phyloP scores from a whole-genome alignment of 306 rosid genomes.

The Dalbergia oliveri region DNA sequence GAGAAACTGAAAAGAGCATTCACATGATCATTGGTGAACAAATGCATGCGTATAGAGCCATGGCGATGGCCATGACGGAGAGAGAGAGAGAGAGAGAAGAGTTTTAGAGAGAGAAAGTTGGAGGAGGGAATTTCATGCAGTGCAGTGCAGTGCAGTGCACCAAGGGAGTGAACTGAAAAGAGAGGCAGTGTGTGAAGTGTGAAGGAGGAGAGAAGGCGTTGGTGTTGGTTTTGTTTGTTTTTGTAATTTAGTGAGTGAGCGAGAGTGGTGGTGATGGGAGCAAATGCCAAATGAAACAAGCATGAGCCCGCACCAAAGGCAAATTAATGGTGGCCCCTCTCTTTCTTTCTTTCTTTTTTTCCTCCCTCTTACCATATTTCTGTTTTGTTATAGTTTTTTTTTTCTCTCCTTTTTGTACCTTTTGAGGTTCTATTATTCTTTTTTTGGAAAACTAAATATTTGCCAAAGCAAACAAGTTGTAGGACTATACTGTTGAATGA shows the following conservation, averaged over 20 bases:
- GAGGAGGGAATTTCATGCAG: constrained; percentile 41
- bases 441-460: neutral
- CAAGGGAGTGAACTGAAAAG: neutral
- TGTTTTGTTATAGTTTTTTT: neutral
- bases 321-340: neutral
- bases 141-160: neutral
- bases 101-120: neutral
- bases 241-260: neutral
- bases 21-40: neutral
- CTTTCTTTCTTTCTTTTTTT: neutral
- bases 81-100: neutral
- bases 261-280: neutral
- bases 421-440: constrained; percentile 26
- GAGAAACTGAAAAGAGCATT: neutral
- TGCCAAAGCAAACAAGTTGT: neutral
- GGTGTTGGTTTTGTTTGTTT: neutral
- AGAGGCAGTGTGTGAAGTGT: neutral
- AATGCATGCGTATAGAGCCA: neutral
- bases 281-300: constrained; percentile 20
- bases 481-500: neutral
- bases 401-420: neutral
- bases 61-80: neutral
- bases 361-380: neutral
- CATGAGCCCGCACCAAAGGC: neutral
- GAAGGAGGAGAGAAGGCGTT: neutral